Base-by-base conservation (phyloP, 2,329 filamentous ascomycete species). In the Aspergillus sp. region DNA sequence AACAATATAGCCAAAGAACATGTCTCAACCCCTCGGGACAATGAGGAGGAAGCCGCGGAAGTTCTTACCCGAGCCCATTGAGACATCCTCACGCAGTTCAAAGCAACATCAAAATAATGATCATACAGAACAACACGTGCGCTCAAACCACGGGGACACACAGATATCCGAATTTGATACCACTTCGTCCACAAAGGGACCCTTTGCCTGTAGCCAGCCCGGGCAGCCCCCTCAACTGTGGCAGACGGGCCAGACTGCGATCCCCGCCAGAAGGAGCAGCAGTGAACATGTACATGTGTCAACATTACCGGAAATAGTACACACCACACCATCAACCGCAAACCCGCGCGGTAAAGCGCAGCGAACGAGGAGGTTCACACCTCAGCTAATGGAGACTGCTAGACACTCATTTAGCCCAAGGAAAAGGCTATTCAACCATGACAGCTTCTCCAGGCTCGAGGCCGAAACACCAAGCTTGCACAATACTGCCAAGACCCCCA, bases 1-100 rank as follows among this genome's bases (percentile, higher is more conserved):
- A 31, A 43, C 40, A 35, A 41, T 27, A 52, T 45, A 25, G 17
- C 4, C 15, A 11, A 31, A 43, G 21, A 48, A 14, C 15, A 61
- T 61, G 56, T 57, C 56, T 41, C 47, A 55, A 21, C 35, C 51
- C n/a, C 33, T 23, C 23, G 50, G 54, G 12, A 19, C 31, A 39
- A 43, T 54, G 25, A 35, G 39, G 8, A 60, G 25, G 44, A 56
- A 43, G 23, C 57, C 57, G 14, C 68, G 71, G 47, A 72, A 71
- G 57, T 74, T 75, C 58, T 64, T 76, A 39, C 69, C 73, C 31
- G 73, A 81, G 58, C 78, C 77, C 6, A 69, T 77, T 41, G 79
- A 81, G 63, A 78, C 74, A 12, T 72, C 68, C 11, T 70, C 72
- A n/a, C 71, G 74, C 57, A 78, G 72, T 54, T 77, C 67, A 39